Evolutionary conservation across 1,284 basidiomycete species (phyloP), one percentile per base, ranked within the genome.

Genomic region (Singerocomus rubriflavus): DNA sequence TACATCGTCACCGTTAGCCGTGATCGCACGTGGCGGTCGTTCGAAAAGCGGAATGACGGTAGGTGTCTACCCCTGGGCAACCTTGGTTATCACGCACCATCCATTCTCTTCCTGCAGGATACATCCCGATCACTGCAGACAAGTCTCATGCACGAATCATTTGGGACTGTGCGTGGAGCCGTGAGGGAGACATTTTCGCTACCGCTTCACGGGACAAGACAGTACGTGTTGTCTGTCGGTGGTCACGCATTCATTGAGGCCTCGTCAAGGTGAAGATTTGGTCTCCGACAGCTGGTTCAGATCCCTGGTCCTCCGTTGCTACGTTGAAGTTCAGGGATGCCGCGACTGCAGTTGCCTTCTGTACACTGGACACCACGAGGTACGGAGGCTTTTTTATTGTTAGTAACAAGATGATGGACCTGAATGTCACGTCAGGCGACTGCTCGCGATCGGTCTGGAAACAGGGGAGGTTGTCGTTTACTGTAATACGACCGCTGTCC

Each of bases 181-280:
- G 67, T 2, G 84, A 89, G 58, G 82, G 82, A 5, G 78, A 84
- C 52, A 61, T 85, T 6, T 99, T 99, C 66, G 93, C 84, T 2
- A 99, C 97, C 1, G 95, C 93, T 1, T 95, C 94, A 6, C 80
- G 97, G 40, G 96, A 99, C 69, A 98, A 96, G 73, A 93, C 88
- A n/a, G 93, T 92, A 56, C 50, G 79, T 53, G 26, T 32, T 10
- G n/a, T 13, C 26, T 14, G 29, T 11, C 26, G 30, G 5, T 25
- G 7, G 5, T 26, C 31, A 17, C 25, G 46, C 14, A 34, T 44
- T 53, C 40, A 59, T 37, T 5, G 17, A 7, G 34, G 30, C 11
- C 9, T 13, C 17, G 0, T 13, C 26, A 52, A 91, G 88, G 84
- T 88, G n/a, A 88, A 81, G 64, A 74, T 91, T 37, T 91, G 88